Base-by-base conservation (phyloP, 257 asterid genomes). In the Dorcoceras hygrometricum region DNA sequence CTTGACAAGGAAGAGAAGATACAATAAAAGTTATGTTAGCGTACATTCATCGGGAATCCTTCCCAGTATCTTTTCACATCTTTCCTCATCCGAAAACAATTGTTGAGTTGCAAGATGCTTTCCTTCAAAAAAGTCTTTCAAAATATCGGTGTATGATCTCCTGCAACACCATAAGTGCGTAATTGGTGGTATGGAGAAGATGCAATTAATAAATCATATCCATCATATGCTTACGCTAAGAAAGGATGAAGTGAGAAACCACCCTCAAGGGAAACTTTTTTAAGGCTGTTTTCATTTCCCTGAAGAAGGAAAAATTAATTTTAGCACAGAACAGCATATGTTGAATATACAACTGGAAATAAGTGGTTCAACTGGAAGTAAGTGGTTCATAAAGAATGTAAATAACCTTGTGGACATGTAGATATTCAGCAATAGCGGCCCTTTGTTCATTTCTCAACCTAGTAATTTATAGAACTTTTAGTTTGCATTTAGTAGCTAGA, bases 11-110 rank as follows among this genome's bases (percentile, higher is more conserved):
- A 60, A 31, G 62, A 54, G 28, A 54, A 51, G 56, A 60, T n/a
- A 8, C 27, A 65, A 55, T 22, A 43, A 58, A 68, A 32, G 43
- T n/a, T 70, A 73, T 24, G 27, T 43, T 22, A 14, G 18, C 91
- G 68, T 86, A 88, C 97, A 83, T 77, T 88, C 95, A 71, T 93
- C 96, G 39, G 94, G 97, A 82, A 93, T 82, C 95, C 88, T 88
- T 71, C 77, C 88, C 76, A 90, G 76, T 76, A 92, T 92, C 89
- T 75, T 87, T 81, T 84, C 95, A 48, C 79, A 93, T 82, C 82
- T 86, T 62, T 83, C 87, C 79, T 82, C 89, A 29, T 75, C 80
- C 5, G 83, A 80, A 79, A 92, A 80, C 70, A 87, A 83, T 51
- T 82, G 81, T 82, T 89, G 98, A 63, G 78, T 83, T 20, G 66